These are phyloP conservation scores for Myxozyma geophila DNA, from an alignment of 805 yeast genomes.

Conservation along the genomic window DNA sequence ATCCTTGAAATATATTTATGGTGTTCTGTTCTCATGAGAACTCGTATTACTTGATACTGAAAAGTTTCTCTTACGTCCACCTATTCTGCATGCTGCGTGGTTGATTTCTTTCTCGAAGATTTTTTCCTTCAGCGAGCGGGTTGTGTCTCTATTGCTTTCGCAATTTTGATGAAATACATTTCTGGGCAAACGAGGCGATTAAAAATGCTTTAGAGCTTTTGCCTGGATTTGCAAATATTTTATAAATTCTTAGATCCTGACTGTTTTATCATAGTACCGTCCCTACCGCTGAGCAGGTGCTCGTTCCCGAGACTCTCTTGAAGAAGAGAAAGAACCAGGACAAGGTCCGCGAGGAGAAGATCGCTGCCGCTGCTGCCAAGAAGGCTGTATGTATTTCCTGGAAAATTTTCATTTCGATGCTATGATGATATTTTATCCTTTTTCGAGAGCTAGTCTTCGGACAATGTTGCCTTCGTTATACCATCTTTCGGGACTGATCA, in stretches of 20 bases:
- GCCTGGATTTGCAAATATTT: constrained; percentile 13
- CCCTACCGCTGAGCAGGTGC: constrained; percentile 41
- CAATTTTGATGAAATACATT: constrained; percentile 36
- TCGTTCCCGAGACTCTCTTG: constrained; percentile 55
- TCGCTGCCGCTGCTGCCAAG: constrained; percentile 42
- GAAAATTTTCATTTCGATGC: constrained; percentile 10
- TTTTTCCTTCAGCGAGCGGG: constrained; percentile 21
- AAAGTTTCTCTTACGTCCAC: constrained; percentile 18
- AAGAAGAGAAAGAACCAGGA: constrained; percentile 59
- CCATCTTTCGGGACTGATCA: constrained; percentile 88
- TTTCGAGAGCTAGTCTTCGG: constrained; percentile 36
- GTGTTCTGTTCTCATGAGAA: constrained; percentile 12
- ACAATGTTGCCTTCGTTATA: constrained; percentile 75
- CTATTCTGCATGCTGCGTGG: constrained; percentile 5
- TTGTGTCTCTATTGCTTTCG: constrained; percentile 33
- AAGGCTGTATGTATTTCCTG: constrained; percentile 38
- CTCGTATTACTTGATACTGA: constrained; percentile 9
- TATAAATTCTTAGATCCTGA: constrained; percentile 8
- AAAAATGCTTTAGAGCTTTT: constrained; percentile 10
- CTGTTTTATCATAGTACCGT: constrained; percentile 52
- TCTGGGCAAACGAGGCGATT: constrained; percentile 28
- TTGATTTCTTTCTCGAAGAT: not conserved
- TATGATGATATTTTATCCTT: constrained; percentile 36
- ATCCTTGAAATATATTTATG: constrained; percentile 32
- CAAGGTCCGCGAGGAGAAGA: constrained; percentile 54